Evolutionary conservation across 345 rosid genomes (phyloP).

Genomic region (Hevea brasiliensis): DNA sequence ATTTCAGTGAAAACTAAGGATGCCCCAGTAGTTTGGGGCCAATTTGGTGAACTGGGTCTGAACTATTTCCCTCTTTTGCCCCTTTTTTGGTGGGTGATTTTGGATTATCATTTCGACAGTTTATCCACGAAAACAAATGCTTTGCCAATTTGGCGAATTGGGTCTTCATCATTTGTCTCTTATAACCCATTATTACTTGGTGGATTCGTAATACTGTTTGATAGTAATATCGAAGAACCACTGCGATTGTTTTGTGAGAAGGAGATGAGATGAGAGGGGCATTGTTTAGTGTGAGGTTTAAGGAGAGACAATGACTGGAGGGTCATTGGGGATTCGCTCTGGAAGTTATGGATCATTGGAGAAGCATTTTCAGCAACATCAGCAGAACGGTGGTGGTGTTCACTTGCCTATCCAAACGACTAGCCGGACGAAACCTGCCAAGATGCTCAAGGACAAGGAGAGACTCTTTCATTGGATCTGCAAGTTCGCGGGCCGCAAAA

Average conservation of each 20-base stretch:
- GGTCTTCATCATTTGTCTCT: neutral
- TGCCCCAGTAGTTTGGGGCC: constrained; percentile 22
- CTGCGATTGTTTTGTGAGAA: neutral
- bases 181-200: neutral
- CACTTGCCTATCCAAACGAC: constrained; percentile 30
- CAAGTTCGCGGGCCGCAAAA: constrained; percentile 89
- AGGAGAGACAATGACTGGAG: constrained; percentile 29
- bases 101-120: neutral
- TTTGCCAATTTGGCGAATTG: constrained; percentile 15
- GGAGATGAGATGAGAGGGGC: constrained; percentile 29
- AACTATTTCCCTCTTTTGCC: neutral
- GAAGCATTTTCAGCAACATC: constrained; percentile 16
- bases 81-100: neutral
- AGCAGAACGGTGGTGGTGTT: constrained; percentile 22
- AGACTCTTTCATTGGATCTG: constrained; percentile 76
- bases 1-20: neutral
- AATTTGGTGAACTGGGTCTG: constrained; percentile 17
- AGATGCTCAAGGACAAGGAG: constrained; percentile 87
- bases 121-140: neutral
- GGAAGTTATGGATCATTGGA: constrained; percentile 34
- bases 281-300: constrained; percentile 15
- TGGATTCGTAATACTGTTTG: neutral
- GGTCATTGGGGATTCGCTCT: constrained; percentile 30
- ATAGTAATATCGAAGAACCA: neutral
- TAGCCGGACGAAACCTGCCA: constrained; percentile 57